Evolutionary conservation across 2,329 filamentous ascomycete genomes (phyloP), one percentile per base, ranked within the genome.

Genomic region (Aspergillus glaucus): DNA sequence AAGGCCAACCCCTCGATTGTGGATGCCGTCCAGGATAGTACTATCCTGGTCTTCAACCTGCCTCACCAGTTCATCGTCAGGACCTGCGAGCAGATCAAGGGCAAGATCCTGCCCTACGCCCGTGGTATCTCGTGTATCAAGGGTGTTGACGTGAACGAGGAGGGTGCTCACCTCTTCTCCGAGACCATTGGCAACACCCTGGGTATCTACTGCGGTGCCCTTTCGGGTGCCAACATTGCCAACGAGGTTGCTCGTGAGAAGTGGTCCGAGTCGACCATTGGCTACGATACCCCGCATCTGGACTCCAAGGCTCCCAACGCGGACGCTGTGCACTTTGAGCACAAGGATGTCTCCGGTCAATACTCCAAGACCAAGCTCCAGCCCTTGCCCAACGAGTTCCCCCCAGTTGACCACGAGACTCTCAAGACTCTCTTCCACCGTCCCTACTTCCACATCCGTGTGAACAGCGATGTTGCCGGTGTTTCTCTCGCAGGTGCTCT

Each of bases 91-190:
- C 84, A 90, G 67, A 78, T 98, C 53, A 79, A 86, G 63, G 93
- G 92, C 52, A 85, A 95, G 62, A 94, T 96, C 56, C 73, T 96
- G 26, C 93, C 93, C 6, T 97, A 84, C 62, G 92, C 93, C 22
- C 84, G 94, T 54, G 93, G 90, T 50, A 90, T 98, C 64, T 95
- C 89, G 66, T 98, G 93, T 72, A 96, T 97, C 75, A 98, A 98
- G 78, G 93, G 93, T 59, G 91, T 98, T 53, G 87, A 95, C 59
- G 93, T 98, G 30, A 85, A 87, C 3, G 87, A 92, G 62, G 84
- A 88, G 45, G 88, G 87, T 48, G 84, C 97, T 59, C 85, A 84
- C 61, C 80, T 98, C 47, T 96, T 98, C 75, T 94, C 88, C 47
- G 93, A 98, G 73, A 89, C 86, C 69, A 98, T 98, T 64, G 91